These are phyloP conservation scores for Brassica rapa DNA, from an alignment of 345 rosid genomes.

Conservation along the genomic window DNA sequence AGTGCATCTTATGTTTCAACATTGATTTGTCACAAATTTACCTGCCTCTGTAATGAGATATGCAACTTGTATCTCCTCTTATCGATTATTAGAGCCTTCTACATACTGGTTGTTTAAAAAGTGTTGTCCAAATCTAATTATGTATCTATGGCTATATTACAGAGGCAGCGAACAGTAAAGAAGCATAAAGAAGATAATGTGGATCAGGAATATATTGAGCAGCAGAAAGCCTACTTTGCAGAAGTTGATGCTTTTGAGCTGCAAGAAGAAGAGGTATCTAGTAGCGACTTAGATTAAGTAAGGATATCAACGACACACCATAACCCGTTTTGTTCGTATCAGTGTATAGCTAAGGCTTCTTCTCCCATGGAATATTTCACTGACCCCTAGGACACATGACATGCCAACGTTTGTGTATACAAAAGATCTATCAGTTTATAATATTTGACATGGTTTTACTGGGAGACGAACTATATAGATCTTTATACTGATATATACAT, in stretches of 20 bases:
- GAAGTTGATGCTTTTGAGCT: conserved; percentile 76
- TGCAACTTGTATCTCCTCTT: no score
- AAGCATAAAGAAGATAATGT: conserved; percentile 25
- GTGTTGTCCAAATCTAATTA: conserved; percentile 14
- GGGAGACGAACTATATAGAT: background rate
- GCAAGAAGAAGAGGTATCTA: conserved; percentile 64
- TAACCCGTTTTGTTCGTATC: conserved; percentile 27
- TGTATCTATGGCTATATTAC: conserved; percentile 20
- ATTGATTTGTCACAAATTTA: no score
- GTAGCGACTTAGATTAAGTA: conserved; percentile 50
- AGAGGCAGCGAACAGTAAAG: conserved; percentile 45
- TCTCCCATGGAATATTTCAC: conserved; percentile 26
- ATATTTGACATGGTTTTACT: conserved; percentile 14
- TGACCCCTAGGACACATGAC: conserved; percentile 17
- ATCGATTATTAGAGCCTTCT: no score
- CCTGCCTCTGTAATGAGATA: no score
- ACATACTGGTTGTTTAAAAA: background rate
- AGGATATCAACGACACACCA: conserved; percentile 16
- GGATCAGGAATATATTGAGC: conserved; percentile 49
- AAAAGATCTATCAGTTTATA: conserved; percentile 22
- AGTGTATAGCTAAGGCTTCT: conserved; percentile 38
- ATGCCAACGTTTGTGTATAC: conserved; percentile 26
- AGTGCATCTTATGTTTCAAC: no score
- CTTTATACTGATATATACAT: conserved; percentile 1
- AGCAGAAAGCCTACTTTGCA: conserved; percentile 73